A percentile compares a stretch with the other conserved stretches of the same genome.
Evolutionary conservation across 164 flowering plant genomes (phyloP).

Genomic region (Cinnamomum micranthum): DNA sequence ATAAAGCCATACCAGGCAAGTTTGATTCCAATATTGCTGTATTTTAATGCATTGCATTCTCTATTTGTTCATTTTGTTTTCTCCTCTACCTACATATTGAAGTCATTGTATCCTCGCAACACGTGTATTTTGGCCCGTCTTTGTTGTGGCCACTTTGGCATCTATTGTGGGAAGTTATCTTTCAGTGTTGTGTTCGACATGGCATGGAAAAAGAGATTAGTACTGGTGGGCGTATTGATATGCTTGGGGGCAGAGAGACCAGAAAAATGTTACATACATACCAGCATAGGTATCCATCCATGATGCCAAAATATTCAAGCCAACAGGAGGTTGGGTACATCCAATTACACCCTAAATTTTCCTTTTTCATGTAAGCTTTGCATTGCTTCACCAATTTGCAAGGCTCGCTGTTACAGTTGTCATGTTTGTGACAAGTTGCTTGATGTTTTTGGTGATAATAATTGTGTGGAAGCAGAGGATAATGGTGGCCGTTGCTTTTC

Average conservation of each 20-base stretch:
- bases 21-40: neutral
- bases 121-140: conserved; percentile 68
- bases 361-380: neutral
- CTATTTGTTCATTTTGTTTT: conserved; percentile 1
- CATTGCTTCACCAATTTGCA: conserved; percentile 22
- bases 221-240: neutral
- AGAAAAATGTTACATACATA: too few relatives aligned
- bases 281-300: neutral
- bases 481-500: conserved; percentile 26
- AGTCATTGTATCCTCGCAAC: conserved; percentile 28
- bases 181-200: neutral
- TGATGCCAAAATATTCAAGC: neutral
- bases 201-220: neutral
- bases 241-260: neutral
- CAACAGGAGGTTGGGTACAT: neutral
- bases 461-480: conserved; percentile 53
- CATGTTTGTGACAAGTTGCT: conserved; percentile 72
- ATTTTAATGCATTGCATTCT: neutral
- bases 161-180: conserved; percentile 26
- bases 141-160: conserved; percentile 61
- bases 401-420: conserved; percentile 65
- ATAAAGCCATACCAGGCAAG: conserved; percentile 66
- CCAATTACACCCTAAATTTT: neutral
- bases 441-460: conserved; percentile 54
- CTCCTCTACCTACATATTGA: neutral